Percentiles rank a stretch among this genome's conserved stretches.
These are phyloP conservation scores for Claviceps africana DNA, from an alignment of 2,329 filamentous ascomycete genomes.

Conservation along the genomic window DNA sequence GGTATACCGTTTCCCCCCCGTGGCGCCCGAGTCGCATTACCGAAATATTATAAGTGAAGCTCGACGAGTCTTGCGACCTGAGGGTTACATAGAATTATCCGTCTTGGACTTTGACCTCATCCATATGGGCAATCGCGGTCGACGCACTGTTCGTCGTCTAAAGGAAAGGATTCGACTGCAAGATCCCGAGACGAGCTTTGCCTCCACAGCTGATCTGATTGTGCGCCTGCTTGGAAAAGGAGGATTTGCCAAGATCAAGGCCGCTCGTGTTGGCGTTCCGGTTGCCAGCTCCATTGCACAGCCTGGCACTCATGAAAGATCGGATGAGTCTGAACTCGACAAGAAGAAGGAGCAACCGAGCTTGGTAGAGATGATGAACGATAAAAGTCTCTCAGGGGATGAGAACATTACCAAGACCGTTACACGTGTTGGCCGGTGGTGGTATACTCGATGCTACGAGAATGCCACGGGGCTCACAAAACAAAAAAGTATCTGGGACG, in stretches of 20 bases:
- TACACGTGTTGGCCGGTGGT: conserved; percentile 83
- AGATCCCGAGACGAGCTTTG: conserved; percentile 46
- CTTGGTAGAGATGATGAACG: conserved; percentile 59
- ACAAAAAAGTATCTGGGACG: conserved; percentile 58
- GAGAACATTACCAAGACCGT: conserved; percentile 88
- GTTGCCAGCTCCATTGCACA: conserved; percentile 41
- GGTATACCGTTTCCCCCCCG: conserved; percentile 63
- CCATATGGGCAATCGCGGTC: conserved; percentile 63
- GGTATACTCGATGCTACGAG: conserved; percentile 92
- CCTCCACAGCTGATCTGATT: conserved; percentile 45
- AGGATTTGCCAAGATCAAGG: conserved; percentile 59
- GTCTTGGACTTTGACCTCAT: conserved; percentile 69
- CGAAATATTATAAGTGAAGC: conserved; percentile 60
- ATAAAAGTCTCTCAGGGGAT: conserved; percentile 56
- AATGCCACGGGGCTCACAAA: conserved; percentile 36
- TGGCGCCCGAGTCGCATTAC: conserved; percentile 53
- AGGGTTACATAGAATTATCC: conserved; percentile 65
- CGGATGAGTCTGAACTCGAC: conserved; percentile 7
- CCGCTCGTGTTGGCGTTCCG: conserved; percentile 65
- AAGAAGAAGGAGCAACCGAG: conserved; percentile 34
- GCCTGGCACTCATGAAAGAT: conserved; percentile 10
- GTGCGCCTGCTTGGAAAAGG: conserved; percentile 52
- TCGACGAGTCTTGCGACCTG: conserved; percentile 62
- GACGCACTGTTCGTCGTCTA: conserved; percentile 53
- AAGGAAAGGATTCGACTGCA: conserved; percentile 55